phyloP scores from a whole-genome alignment of 202 grass and related monocot species.

The Bolboschoenoplectus hybrid region DNA sequence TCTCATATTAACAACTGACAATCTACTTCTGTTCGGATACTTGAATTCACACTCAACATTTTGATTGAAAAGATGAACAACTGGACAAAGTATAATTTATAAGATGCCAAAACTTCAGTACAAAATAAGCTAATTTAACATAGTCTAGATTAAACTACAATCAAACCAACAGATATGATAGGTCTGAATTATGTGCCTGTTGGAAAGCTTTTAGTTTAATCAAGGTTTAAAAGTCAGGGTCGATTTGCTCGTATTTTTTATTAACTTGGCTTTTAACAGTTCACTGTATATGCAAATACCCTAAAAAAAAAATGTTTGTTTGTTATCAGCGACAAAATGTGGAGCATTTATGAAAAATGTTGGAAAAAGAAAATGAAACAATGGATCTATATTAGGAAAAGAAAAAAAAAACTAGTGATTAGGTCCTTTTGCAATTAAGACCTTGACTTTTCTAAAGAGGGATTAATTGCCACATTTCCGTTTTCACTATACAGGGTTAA shows the following conservation, averaged over 20 bases:
- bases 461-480: slow-evolving; percentile 21
- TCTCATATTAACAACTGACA: slow-evolving; percentile 31
- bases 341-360: not conserved
- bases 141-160: not conserved
- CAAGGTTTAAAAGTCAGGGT: slow-evolving; percentile 19
- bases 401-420: not conserved
- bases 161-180: not conserved
- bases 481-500: slow-evolving; percentile 2
- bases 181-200: not conserved
- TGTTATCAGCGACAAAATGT: not conserved
- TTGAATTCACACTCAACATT: not conserved
- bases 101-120: not conserved
- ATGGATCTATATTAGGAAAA: not conserved
- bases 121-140: not conserved
- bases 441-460: slow-evolving; percentile 34
- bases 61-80: slow-evolving; percentile 3
- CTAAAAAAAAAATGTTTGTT: slow-evolving; percentile 2
- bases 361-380: not conserved
- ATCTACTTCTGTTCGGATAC: slow-evolving; percentile 1
- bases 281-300: not conserved
- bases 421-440: slow-evolving; percentile 21
- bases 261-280: not conserved
- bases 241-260: not conserved
- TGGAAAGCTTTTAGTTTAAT: not conserved
- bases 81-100: not conserved